Evolutionary conservation across 495 filamentous ascomycete genomes (phyloP).

Genomic region (Lophium mytilinum): DNA sequence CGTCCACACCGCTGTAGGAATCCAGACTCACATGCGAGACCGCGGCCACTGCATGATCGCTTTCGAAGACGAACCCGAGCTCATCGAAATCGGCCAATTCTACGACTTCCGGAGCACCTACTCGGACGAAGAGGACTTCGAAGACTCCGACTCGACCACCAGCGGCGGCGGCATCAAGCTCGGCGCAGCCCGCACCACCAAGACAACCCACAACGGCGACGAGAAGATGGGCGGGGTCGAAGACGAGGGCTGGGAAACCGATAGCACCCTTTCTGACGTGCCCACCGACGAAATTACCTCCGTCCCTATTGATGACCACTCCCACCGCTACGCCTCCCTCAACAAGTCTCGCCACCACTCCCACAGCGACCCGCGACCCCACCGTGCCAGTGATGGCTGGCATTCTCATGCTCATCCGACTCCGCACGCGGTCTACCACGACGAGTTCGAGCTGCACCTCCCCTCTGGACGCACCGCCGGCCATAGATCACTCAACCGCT

Average conservation of each 20-base stretch:
- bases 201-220: slow-evolving; percentile 1
- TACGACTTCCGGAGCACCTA: slow-evolving; percentile 97
- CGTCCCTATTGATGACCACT: slow-evolving; percentile 58
- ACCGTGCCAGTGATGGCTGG: slow-evolving; percentile 61
- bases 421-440: slow-evolving; percentile 66
- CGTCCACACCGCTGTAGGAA: slow-evolving; percentile 61
- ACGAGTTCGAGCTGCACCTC: slow-evolving; percentile 90
- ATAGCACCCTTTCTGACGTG: slow-evolving; percentile 73
- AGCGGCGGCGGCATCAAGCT: slow-evolving; percentile 54
- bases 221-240: slow-evolving; percentile 20
- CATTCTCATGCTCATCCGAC: slow-evolving; percentile 59
- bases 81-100: slow-evolving; percentile 92
- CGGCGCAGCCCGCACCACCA: slow-evolving; percentile 16
- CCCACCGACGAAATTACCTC: slow-evolving; percentile 67
- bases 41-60: slow-evolving; percentile 94
- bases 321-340: slow-evolving; percentile 52
- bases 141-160: slow-evolving; percentile 31
- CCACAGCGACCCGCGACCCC: slow-evolving; percentile 51
- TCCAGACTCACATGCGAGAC: slow-evolving; percentile 94
- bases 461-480: slow-evolving; percentile 84
- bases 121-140: slow-evolving; percentile 56
- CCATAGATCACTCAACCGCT: slow-evolving; percentile 74
- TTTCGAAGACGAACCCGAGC: slow-evolving; percentile 80
- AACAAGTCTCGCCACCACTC: slow-evolving; percentile 59
- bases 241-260: slow-evolving; percentile 85